Evolutionary conservation across 2,329 filamentous ascomycete species (phyloP).

Genomic region (Aciculosporium take): DNA sequence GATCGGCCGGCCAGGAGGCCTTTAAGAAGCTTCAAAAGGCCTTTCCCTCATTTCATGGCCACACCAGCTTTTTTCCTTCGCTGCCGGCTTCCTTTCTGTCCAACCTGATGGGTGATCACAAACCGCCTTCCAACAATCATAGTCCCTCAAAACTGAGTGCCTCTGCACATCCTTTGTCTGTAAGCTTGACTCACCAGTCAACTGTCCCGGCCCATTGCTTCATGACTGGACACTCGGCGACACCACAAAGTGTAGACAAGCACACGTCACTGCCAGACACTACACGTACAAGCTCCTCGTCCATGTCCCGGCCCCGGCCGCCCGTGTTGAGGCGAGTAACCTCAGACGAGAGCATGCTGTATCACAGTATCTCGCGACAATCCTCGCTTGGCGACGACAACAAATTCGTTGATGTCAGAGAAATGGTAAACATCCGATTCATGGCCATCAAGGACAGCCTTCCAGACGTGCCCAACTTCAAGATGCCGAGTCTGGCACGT

Average conservation of each 20-base stretch:
- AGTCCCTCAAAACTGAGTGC: neutral
- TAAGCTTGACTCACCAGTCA: neutral
- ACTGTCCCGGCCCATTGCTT: neutral
- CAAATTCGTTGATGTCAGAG: slow-evolving; percentile 63
- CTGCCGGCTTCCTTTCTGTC: slow-evolving; percentile 27
- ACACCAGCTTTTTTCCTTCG: slow-evolving; percentile 23
- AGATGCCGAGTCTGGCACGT: slow-evolving; percentile 48
- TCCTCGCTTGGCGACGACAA: slow-evolving; percentile 77
- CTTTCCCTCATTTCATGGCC: slow-evolving; percentile 33
- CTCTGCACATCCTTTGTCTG: slow-evolving; percentile 1
- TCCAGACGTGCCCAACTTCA: slow-evolving; percentile 65
- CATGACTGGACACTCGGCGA: neutral
- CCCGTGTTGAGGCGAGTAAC: slow-evolving; percentile 20
- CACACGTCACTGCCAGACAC: neutral
- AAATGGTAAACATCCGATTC: slow-evolving; percentile 75
- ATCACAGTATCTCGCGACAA: slow-evolving; percentile 59
- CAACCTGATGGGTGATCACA: slow-evolving; percentile 19
- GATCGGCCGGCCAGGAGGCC: slow-evolving; percentile 42
- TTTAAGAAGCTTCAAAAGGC: slow-evolving; percentile 42
- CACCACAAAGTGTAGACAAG: neutral
- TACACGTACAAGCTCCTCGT: neutral
- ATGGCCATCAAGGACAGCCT: slow-evolving; percentile 85
- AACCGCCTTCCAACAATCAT: slow-evolving; percentile 1
- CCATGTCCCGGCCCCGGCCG: slow-evolving; percentile 10
- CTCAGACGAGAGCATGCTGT: slow-evolving; percentile 61